These are phyloP conservation scores for Microbotryum scabiosae DNA, from an alignment of 1,284 basidiomycete genomes.

Conservation along the genomic window DNA sequence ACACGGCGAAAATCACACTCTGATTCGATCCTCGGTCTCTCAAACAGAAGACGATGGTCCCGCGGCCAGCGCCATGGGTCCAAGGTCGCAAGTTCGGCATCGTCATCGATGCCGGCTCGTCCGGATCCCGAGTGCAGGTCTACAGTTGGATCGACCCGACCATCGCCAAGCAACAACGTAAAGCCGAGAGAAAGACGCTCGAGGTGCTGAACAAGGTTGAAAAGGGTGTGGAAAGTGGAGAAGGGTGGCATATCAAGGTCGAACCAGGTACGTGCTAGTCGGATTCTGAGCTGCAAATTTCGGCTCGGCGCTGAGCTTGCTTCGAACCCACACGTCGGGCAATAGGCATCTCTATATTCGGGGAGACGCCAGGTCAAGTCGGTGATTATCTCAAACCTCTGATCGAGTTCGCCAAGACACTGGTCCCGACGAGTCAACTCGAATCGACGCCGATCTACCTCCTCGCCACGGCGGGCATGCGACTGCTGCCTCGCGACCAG, in stretches of 20 bases:
- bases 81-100: constrained; percentile 59
- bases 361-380: constrained; percentile 58
- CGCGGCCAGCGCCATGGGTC: constrained; percentile 17
- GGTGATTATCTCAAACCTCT: constrained; percentile 70
- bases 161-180: constrained; percentile 36
- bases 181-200: constrained; percentile 30
- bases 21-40: too few relatives aligned
- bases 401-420: constrained; percentile 67
- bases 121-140: constrained; percentile 89
- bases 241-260: constrained; percentile 82
- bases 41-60: constrained; percentile 6
- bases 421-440: constrained; percentile 78
- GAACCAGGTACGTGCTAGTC: constrained; percentile 67
- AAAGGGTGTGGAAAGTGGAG: constrained; percentile 72
- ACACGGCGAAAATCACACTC: too few relatives aligned
- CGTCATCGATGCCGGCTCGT: constrained; percentile 96
- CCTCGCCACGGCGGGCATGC: constrained; percentile 96
- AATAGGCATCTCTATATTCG: constrained; percentile 79
- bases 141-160: constrained; percentile 68
- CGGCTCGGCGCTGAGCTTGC: neutral
- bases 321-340: neutral
- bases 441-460: constrained; percentile 82
- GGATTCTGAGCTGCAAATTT: neutral
- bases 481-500: constrained; percentile 61
- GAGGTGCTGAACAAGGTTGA: constrained; percentile 68